Percentiles rank a stretch among this genome's conserved stretches.
Evolutionary conservation across 2,329 filamentous ascomycete species (phyloP).

Genomic region (Aspergillus quadrilineatus): DNA sequence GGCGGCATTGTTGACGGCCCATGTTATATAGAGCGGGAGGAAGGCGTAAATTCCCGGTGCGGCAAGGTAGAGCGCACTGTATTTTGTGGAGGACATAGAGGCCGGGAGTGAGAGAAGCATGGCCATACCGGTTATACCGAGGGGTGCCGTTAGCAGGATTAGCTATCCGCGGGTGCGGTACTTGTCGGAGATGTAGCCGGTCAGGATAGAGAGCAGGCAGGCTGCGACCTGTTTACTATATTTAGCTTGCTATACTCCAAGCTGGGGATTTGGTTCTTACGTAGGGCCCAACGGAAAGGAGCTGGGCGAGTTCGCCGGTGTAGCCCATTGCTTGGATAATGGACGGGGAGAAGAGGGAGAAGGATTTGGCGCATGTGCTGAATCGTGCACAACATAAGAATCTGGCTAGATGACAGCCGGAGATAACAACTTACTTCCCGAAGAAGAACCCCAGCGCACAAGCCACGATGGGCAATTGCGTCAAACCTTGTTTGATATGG

Average conservation of each 20-base stretch:
- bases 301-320: constrained; percentile 11
- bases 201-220: constrained; percentile 3
- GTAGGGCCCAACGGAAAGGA: constrained; percentile 11
- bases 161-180: constrained; percentile 2
- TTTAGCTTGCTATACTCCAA: neutral
- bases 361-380: constrained; percentile 10
- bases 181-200: constrained; percentile 10
- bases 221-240: neutral
- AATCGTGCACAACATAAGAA: no score
- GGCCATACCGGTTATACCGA: neutral
- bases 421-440: constrained; percentile 1
- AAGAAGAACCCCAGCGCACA: constrained; percentile 12
- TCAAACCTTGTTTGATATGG: constrained; percentile 2
- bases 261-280: neutral
- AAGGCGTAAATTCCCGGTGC: constrained; percentile 4
- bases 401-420: no score
- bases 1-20: constrained; percentile 8
- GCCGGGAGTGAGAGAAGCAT: constrained; percentile 5
- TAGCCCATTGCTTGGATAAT: constrained; percentile 15
- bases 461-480: neutral
- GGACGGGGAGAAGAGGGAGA: constrained; percentile 14
- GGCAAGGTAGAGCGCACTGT: constrained; percentile 7
- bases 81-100: constrained; percentile 4
- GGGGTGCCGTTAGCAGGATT: neutral
- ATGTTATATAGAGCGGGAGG: constrained; percentile 5